Conservation (phyloP, 1,284 basidiomycete species). For the Coniferiporia sulphurascens region DNA sequence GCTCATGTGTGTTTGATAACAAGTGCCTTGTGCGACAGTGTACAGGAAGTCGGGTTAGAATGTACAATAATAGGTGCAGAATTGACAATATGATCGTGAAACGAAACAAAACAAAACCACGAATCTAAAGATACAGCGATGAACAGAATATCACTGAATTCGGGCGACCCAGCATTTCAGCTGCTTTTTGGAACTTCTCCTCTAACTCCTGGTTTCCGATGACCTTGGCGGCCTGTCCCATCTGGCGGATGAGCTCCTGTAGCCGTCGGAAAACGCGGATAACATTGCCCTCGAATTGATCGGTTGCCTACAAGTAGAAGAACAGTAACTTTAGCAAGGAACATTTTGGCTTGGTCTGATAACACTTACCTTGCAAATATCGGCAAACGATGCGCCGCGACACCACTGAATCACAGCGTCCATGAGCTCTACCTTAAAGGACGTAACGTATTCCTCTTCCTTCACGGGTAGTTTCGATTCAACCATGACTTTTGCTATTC, state of each 20-base stretch:
- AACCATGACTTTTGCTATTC: constrained; percentile 94
- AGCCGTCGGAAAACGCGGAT: constrained; percentile 93
- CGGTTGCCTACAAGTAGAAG: constrained; percentile 63
- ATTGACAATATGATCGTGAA: neutral
- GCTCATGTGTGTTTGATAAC: neutral
- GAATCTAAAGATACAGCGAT: constrained; percentile 62
- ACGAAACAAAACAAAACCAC: neutral
- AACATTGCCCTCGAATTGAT: constrained; percentile 93
- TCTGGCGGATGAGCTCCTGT: constrained; percentile 92
- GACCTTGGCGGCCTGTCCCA: constrained; percentile 91
- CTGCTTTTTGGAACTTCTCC: constrained; percentile 84
- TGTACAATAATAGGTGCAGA: neutral
- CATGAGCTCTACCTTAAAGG: constrained; percentile 99
- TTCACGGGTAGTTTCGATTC: constrained; percentile 87
- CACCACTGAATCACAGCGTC: constrained; percentile 98
- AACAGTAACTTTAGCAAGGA: neutral
- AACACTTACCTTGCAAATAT: constrained; percentile 84
- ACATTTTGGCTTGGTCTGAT: neutral
- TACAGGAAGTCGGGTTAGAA: neutral
- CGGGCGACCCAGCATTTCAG: constrained; percentile 86
- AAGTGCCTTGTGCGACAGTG: neutral
- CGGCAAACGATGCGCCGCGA: constrained; percentile 92
- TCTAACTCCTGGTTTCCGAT: constrained; percentile 93
- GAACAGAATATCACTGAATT: constrained; percentile 95
- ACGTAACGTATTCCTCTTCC: constrained; percentile 93